Conservation (phyloP, 177 flowering plant genomes). For the Vitis hybrid region DNA sequence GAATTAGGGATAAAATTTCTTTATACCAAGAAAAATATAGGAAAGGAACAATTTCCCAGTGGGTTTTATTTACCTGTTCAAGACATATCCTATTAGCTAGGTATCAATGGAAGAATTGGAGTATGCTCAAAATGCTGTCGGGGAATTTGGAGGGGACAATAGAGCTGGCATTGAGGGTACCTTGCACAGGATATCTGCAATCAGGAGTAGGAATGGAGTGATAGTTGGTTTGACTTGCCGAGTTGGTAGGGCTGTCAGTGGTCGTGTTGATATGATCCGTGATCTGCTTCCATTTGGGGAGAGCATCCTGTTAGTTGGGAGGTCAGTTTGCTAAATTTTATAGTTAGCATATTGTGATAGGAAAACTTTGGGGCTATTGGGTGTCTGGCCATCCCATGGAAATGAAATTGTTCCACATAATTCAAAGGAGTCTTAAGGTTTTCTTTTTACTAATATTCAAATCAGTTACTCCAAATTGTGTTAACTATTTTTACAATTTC, state of each 20-base stretch:
- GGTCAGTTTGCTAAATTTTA: slow-evolving; percentile 24
- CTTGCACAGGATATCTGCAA: slow-evolving; percentile 73
- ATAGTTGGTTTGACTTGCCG: slow-evolving; percentile 76
- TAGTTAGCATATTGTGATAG: background rate
- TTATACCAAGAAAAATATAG: background rate
- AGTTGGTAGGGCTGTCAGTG: slow-evolving; percentile 69
- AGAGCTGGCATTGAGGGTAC: slow-evolving; percentile 80
- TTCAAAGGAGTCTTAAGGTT: background rate
- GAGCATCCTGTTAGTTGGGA: slow-evolving; percentile 74
- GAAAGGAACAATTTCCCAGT: background rate
- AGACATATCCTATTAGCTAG: slow-evolving; percentile 29
- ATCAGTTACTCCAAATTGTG: too few species aligned
- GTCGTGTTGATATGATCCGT: slow-evolving; percentile 64
- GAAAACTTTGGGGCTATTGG: too few species aligned
- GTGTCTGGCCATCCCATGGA: background rate
- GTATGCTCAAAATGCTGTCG: slow-evolving; percentile 62
- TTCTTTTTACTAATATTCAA: too few species aligned
- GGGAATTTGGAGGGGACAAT: slow-evolving; percentile 71
- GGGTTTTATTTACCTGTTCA: slow-evolving; percentile 10
- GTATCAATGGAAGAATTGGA: slow-evolving; percentile 66
- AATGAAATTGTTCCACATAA: background rate
- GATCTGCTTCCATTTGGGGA: slow-evolving; percentile 66
- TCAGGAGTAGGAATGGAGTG: slow-evolving; percentile 55
- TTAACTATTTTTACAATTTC: too few species aligned
- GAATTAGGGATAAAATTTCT: too few species aligned